Base-by-base conservation (phyloP, 2,329 filamentous ascomycete species). In the Trichophyton simii region DNA sequence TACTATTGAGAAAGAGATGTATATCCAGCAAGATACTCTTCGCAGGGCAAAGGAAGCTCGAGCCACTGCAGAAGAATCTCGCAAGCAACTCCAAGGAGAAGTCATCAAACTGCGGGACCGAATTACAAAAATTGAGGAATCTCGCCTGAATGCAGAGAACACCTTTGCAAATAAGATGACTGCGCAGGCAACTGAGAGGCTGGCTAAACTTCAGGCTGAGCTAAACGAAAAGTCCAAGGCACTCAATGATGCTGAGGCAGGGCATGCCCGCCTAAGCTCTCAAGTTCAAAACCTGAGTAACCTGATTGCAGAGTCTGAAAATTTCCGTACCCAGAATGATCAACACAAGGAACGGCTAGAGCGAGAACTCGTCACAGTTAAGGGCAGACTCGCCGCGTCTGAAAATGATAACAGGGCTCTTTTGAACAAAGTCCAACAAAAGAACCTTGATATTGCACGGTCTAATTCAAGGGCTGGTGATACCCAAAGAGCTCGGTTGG, bases 381-480 rank as follows among this genome's bases (percentile, higher is more conserved):
- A 94, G 72, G 91, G 91, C 63, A 87, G 92, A 22, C 79, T 99
- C 46, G 82, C 87, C 6, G 94, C 92, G 25, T 97, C 92, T 0
- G 92, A 99, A 72, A 96, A 97, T 68, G 92, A 97, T 75, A 97
- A 97, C 69, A 87, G 90, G 59, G 87, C 91, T 3, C 79, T 99
- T n/a, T 81, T 97, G 66, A 97, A 96, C 77, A 97, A 97, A 75
- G 81, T 99, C 18, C 92, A 97, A 69, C 92, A 97, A 70, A 97
- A 97, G 78, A 94, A 95, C 34, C 82, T 99, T 5, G 92, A 99
- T 71, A 95, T 99, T 72, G 92, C 92, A 46, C 84, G 94, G 54
- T 94, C 92, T 0, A 89, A 84, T 63, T 95, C 91, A 3, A 87
- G 87, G 63, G 92, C 88, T 34, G 91, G 83, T 64, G 92, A 97